Evolutionary conservation across 495 filamentous ascomycete genomes (phyloP).

Genomic region (Tuber microsphaerosporum): DNA sequence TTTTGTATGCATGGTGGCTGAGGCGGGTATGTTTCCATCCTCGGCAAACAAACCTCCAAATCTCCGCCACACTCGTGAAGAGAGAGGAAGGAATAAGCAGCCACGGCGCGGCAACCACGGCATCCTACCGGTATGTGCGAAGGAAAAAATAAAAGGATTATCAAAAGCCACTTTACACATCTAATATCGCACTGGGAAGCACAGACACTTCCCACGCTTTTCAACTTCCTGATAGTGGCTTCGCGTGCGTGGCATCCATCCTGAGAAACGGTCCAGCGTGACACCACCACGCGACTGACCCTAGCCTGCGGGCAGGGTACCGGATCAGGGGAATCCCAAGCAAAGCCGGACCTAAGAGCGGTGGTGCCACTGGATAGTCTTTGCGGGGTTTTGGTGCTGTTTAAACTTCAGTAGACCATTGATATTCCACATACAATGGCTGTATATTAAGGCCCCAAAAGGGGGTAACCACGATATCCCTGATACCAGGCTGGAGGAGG

Average conservation of each 20-base stretch:
- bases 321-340: background rate
- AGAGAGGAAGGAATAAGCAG: background rate
- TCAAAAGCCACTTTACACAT: background rate
- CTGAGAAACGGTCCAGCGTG: background rate
- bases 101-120: background rate
- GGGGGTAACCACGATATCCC: background rate
- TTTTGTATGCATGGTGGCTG: background rate
- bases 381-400: background rate
- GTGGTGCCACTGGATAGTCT: background rate
- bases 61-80: background rate
- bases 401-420: background rate
- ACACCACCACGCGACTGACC: background rate
- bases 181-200: background rate
- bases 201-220: background rate
- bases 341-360: background rate
- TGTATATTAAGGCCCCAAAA: background rate
- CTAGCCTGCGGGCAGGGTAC: background rate
- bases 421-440: background rate
- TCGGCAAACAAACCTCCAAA: background rate
- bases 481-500: background rate
- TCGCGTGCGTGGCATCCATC: background rate
- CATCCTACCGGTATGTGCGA: background rate
- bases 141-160: background rate
- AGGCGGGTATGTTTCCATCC: background rate
- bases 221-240: background rate